Percentiles rank a stretch among this genome's conserved stretches.
These are phyloP conservation scores for Didymosphaeria variabile DNA, from an alignment of 2,329 filamentous ascomycete genomes.

Conservation along the genomic window DNA sequence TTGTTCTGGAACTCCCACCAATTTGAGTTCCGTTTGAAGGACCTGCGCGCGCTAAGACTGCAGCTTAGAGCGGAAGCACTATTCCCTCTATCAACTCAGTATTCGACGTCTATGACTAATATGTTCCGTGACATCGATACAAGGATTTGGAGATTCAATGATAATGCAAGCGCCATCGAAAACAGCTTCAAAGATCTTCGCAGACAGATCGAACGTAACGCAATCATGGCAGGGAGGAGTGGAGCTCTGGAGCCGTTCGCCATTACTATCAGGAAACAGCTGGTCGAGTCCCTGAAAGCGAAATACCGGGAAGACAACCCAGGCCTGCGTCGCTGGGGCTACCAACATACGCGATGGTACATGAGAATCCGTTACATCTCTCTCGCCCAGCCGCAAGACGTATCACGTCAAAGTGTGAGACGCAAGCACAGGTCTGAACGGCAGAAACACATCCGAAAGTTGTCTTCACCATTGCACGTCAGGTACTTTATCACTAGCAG, in stretches of 20 bases:
- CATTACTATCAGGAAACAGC: not conserved
- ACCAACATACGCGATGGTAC: slow-evolving; percentile 1
- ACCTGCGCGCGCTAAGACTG: not conserved
- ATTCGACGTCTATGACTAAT: not conserved
- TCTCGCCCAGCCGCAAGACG: not conserved
- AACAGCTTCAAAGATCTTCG: not conserved
- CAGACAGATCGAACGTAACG: not conserved
- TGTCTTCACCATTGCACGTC: not conserved
- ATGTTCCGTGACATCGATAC: not conserved
- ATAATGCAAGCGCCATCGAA: not conserved
- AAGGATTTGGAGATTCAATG: not conserved
- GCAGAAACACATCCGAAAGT: not conserved
- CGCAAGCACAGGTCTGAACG: not conserved
- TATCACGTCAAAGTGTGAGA: not conserved
- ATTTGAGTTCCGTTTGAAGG: not conserved
- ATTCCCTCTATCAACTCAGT: not conserved
- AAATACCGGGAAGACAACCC: not conserved
- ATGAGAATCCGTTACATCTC: not conserved
- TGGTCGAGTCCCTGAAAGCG: not conserved
- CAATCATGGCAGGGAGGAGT: not conserved
- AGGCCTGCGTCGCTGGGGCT: slow-evolving; percentile 1
- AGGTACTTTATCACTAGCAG: not conserved
- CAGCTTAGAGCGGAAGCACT: not conserved
- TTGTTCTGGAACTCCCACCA: not conserved
- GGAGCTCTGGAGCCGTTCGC: not conserved